These are phyloP conservation scores for Pythium graminicola DNA, from an alignment of 352 stramenopile genomes.

Conservation along the genomic window DNA sequence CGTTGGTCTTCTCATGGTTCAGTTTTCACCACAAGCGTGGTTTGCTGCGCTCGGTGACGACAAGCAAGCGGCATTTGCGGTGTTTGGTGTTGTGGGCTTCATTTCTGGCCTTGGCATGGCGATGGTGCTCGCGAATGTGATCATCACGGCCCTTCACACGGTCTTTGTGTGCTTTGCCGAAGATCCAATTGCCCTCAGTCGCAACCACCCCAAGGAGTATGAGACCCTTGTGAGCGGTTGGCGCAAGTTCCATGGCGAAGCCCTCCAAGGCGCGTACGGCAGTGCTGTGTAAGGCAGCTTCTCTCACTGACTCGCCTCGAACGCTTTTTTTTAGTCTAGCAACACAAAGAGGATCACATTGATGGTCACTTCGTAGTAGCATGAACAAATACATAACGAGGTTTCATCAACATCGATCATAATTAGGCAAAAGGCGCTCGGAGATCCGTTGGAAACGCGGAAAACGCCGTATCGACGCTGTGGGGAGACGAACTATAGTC, in stretches of 20 bases:
- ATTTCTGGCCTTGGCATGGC: constrained; percentile 74
- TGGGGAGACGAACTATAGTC: background rate
- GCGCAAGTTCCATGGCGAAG: constrained; percentile 75
- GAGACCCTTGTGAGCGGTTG: constrained; percentile 63
- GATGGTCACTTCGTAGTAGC: no score
- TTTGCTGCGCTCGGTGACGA: no score
- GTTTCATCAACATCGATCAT: background rate
- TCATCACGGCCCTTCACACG: constrained; percentile 69
- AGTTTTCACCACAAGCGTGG: no score
- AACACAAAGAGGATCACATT: no score
- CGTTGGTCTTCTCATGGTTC: constrained; percentile 48
- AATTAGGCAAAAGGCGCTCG: constrained; percentile 12
- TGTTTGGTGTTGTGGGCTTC: constrained; percentile 65
- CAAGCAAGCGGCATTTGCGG: constrained; percentile 48
- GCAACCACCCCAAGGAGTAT: constrained; percentile 68
- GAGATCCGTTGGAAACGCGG: background rate
- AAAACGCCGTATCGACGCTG: constrained; percentile 1
- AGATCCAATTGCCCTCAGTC: constrained; percentile 65
- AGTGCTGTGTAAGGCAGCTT: no score
- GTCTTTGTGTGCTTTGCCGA: constrained; percentile 83
- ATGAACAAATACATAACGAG: constrained; percentile 5
- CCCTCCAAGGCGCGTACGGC: constrained; percentile 79
- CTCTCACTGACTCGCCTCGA: no score
- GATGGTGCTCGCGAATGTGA: no score
- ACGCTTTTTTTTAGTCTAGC: no score